phyloP scores from a whole-genome alignment of 345 rosid species.

The Stellera chamaejasme region DNA sequence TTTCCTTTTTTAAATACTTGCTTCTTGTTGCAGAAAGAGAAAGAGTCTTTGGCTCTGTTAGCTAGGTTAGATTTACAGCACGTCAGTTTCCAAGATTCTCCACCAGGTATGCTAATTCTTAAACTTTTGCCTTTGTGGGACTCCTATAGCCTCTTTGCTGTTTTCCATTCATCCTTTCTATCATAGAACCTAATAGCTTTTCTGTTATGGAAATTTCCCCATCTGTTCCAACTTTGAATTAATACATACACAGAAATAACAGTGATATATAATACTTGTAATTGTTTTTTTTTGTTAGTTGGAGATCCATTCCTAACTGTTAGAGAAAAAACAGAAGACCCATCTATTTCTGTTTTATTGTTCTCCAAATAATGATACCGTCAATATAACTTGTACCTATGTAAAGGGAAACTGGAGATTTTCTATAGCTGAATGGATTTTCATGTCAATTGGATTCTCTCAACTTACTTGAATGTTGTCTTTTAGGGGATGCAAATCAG shows the following conservation, averaged over 20 bases:
- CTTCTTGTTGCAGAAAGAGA: slow-evolving; percentile 59
- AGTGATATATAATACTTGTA: too few relatives aligned
- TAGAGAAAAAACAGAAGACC: too few relatives aligned
- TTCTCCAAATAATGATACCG: too few relatives aligned
- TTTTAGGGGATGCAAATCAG: slow-evolving; percentile 61
- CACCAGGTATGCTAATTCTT: slow-evolving; percentile 46
- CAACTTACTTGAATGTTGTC: not conserved
- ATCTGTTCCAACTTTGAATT: too few relatives aligned
- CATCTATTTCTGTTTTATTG: too few relatives aligned
- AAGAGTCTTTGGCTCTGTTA: slow-evolving; percentile 76
- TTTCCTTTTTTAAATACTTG: not conserved
- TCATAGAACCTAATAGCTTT: not conserved
- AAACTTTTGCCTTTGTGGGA: not conserved
- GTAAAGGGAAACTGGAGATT: too few relatives aligned
- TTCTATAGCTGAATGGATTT: slow-evolving; percentile 7
- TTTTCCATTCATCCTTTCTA: not conserved
- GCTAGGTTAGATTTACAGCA: slow-evolving; percentile 69
- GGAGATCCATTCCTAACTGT: too few relatives aligned
- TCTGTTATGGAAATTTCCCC: too few relatives aligned
- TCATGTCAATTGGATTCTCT: not conserved
- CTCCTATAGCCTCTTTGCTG: too few relatives aligned
- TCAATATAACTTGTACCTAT: not conserved
- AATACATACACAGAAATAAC: too few relatives aligned
- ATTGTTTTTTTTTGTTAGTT: too few relatives aligned
- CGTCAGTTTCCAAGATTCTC: slow-evolving; percentile 52